Percentiles rank a stretch among this genome's conserved stretches.
Evolutionary conservation across 78 protist genomes (phyloP).

Genomic region (Monocercomonoides exilis): DNA sequence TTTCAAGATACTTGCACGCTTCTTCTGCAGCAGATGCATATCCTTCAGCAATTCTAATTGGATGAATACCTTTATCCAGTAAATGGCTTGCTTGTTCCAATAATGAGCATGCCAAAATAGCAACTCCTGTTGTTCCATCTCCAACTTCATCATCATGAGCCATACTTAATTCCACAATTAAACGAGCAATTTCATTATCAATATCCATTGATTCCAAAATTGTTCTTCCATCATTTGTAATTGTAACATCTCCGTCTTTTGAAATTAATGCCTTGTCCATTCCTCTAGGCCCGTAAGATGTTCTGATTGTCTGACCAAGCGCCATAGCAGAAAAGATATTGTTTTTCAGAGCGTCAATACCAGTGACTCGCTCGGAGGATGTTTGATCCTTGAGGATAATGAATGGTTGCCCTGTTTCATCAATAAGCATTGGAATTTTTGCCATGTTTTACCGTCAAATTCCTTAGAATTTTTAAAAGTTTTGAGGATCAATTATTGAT

Average conservation of each 20-base stretch:
- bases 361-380: constrained; percentile 65
- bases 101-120: neutral
- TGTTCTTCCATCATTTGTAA: constrained; percentile 98
- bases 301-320: constrained; percentile 75
- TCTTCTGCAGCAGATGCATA: constrained; percentile 56
- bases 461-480: too few species aligned
- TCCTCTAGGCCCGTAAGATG: constrained; percentile 93
- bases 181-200: constrained; percentile 85
- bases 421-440: constrained; percentile 72
- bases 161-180: constrained; percentile 91
- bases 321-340: constrained; percentile 87
- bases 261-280: constrained; percentile 94
- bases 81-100: neutral
- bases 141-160: constrained; percentile 98
- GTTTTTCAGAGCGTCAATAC: constrained; percentile 88
- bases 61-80: constrained; percentile 78
- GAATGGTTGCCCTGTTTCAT: constrained; percentile 94
- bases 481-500: too few species aligned
- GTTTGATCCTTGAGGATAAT: constrained; percentile 84
- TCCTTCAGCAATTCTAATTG: constrained; percentile 86
- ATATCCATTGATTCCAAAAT: constrained; percentile 84
- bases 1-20: constrained; percentile 53
- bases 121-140: constrained; percentile 34
- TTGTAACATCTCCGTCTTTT: constrained; percentile 91
- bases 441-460: neutral